These are phyloP conservation scores for Paragyromitra xinjiangensis DNA, from an alignment of 495 filamentous ascomycete genomes.

Conservation along the genomic window DNA sequence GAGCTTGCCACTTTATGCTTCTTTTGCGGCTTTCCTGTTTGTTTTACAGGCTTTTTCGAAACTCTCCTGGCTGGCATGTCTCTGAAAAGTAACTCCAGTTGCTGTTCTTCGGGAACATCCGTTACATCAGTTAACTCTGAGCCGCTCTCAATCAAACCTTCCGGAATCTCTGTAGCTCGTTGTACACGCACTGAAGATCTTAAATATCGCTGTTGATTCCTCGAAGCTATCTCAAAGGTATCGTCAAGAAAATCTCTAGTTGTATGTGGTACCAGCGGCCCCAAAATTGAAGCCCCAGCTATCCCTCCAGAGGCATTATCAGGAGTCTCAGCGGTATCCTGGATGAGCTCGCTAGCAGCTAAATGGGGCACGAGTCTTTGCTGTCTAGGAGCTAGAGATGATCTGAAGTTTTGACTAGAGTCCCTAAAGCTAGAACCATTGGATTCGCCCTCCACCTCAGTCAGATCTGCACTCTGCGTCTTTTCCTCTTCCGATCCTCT, in stretches of 20 bases:
- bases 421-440: neutral
- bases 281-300: neutral
- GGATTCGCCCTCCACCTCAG: neutral
- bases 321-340: neutral
- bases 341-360: neutral
- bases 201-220: neutral
- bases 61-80: neutral
- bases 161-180: neutral
- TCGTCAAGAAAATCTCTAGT: neutral
- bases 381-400: neutral
- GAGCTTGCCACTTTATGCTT: neutral
- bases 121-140: slow-evolving; percentile 22
- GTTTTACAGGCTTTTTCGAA: neutral
- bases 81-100: slow-evolving; percentile 23
- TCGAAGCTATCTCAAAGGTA: neutral
- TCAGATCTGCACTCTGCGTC: neutral
- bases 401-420: neutral
- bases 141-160: neutral
- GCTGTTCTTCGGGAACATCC: slow-evolving; percentile 5
- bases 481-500: neutral
- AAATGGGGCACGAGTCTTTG: neutral
- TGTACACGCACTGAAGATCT: neutral
- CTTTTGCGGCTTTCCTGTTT: neutral
- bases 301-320: neutral
- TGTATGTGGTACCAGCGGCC: neutral